Evolutionary conservation across 345 rosid genomes (phyloP), one percentile per base, ranked within the genome.

Genomic region (Bruguiera parviflora): DNA sequence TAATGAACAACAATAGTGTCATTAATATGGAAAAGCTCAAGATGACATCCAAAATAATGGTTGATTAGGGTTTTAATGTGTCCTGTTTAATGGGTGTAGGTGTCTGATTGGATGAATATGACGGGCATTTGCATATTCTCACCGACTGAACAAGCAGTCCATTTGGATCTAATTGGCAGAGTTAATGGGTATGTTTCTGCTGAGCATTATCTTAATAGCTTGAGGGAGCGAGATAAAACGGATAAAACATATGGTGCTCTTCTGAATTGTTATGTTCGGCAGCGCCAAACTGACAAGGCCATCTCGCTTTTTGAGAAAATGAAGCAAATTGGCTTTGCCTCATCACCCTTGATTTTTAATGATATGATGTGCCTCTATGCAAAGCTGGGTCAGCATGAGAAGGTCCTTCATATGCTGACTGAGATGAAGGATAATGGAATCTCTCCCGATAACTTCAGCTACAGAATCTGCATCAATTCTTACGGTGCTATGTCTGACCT

Each of bases 181-280:
- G 96, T 89, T 39, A 84, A 70, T 21, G 97, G 95, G 53, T 83
- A 85, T 62, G 56, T 71, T 18, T 70, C 85, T 32, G 97, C 98
- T 0, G 97, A 91, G 82, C 78, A 59, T 57, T 94, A 94, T 75
- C 91, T 94, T 61, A 67, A 67, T 18, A 77, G 56, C 67, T 78
- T 94, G 64, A 82, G 75, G 81, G 91, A 89, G 35, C 82, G 83
- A 24, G 87, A 88, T 68, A 91, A 86, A 78, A 91, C 77, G 69
- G 85, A 79, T 0, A 88, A 89, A 82, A 91, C 96, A 4, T 85
- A 89, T 46, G 97, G 97, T 20, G 97, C 98, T 35, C 92, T 94
- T 63, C 83, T 94, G 53, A 84, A 86, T 69, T 94, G 97, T 71
- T 94, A 87, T 69, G 91, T 84, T 20, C 78, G 92, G 68, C 91